Evolutionary conservation across 345 rosid species (phyloP).

Genomic region (Populus tremula): DNA sequence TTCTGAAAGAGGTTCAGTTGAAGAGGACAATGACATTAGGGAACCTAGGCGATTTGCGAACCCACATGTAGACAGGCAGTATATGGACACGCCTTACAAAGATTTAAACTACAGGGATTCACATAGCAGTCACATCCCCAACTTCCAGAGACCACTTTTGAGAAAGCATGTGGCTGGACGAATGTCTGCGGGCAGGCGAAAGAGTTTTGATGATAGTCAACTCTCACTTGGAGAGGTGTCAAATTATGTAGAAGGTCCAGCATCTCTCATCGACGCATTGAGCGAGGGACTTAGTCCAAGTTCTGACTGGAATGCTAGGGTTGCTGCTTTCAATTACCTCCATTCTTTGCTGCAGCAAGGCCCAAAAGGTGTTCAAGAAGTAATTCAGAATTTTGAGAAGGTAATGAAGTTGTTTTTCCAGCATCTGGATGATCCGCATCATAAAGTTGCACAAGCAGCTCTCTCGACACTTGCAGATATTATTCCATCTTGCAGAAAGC

Average conservation of each 20-base stretch:
- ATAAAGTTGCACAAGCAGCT: slow-evolving; percentile 99
- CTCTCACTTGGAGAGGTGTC: slow-evolving; percentile 75
- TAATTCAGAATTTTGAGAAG: slow-evolving; percentile 87
- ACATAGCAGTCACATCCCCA: slow-evolving; percentile 72
- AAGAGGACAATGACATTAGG: slow-evolving; percentile 59
- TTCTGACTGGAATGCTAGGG: slow-evolving; percentile 98
- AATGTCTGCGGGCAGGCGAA: slow-evolving; percentile 80
- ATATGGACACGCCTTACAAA: slow-evolving; percentile 54
- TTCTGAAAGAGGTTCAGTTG: slow-evolving; percentile 68
- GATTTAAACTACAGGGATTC: slow-evolving; percentile 67
- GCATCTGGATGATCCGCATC: slow-evolving; percentile 99
- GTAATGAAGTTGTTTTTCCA: slow-evolving; percentile 97
- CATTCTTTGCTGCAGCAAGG: slow-evolving; percentile 89
- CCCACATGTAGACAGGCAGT: slow-evolving; percentile 66
- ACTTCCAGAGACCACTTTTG: slow-evolving; percentile 92
- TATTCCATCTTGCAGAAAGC: slow-evolving; percentile 92
- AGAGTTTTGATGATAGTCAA: slow-evolving; percentile 93
- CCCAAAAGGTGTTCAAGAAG: slow-evolving; percentile 90
- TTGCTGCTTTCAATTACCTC: slow-evolving; percentile 87
- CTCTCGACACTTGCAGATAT: slow-evolving; percentile 90
- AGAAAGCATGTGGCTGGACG: slow-evolving; percentile 79
- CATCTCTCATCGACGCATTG: slow-evolving; percentile 81
- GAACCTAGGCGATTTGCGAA: slow-evolving; percentile 63
- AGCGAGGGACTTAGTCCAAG: slow-evolving; percentile 83
- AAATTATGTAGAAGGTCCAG: slow-evolving; percentile 73